Percentiles rank a stretch among this genome's conserved stretches.
Evolutionary conservation across 192 early-diverging fungal genomes (phyloP).

Genomic region (Gonapodya sp.): DNA sequence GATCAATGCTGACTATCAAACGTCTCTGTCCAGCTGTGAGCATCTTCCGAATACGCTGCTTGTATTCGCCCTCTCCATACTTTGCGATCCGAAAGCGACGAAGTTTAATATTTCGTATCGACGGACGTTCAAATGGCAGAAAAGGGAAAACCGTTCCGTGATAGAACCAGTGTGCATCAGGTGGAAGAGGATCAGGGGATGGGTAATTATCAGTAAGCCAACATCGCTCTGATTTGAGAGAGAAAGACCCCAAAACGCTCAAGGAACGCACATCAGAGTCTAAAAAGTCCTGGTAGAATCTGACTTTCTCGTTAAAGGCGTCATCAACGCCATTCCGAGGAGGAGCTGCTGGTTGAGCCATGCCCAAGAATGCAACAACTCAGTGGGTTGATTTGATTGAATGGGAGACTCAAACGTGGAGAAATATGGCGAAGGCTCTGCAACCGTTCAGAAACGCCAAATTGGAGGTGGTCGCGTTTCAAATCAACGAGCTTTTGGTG

Average conservation of each 20-base stretch:
- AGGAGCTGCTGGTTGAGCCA: neutral
- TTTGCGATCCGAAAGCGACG: conserved; percentile 17
- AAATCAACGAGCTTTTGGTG: neutral
- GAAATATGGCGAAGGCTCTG: neutral
- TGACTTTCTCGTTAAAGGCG: conserved; percentile 36
- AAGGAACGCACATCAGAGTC: conserved; percentile 30
- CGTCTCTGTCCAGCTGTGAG: conserved; percentile 36
- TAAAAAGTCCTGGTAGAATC: conserved; percentile 42
- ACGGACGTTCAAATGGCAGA: too few species aligned
- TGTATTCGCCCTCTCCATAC: conserved; percentile 48
- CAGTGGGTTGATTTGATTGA: neutral
- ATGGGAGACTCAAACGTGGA: neutral
- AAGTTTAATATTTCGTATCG: too few species aligned
- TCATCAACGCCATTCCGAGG: conserved; percentile 23
- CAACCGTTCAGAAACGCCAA: neutral
- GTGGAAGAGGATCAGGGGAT: too few species aligned
- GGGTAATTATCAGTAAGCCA: neutral
- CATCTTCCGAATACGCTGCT: conserved; percentile 38
- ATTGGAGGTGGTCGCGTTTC: neutral
- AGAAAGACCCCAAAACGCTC: neutral
- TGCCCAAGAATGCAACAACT: neutral
- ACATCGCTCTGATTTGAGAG: too few species aligned
- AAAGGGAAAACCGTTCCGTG: too few species aligned
- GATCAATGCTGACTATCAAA: conserved; percentile 82
- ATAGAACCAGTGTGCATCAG: too few species aligned